Percentiles rank a stretch among this genome's conserved stretches.
Conservation (phyloP, 2,329 filamentous ascomycete species). For the Fusarium sp. region DNA sequence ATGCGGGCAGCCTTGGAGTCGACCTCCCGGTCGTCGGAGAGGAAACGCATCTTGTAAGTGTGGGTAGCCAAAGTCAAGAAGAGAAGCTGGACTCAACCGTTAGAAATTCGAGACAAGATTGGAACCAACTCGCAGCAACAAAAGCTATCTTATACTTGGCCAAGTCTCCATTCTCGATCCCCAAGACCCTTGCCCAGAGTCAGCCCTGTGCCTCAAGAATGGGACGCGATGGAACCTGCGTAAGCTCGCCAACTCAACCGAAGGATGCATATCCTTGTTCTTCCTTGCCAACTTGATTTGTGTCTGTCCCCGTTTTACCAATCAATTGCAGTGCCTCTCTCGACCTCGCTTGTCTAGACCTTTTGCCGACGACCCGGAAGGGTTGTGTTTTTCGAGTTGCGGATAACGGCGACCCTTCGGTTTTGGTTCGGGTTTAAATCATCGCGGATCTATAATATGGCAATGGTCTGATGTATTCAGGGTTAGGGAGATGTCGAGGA, state of each 20-base stretch:
- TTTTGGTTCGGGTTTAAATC: neutral
- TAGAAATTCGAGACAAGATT: neutral
- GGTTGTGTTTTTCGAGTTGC: neutral
- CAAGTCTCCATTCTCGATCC: neutral
- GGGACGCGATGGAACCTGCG: neutral
- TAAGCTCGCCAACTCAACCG: neutral
- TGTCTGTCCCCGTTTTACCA: neutral
- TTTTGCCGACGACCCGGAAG: neutral
- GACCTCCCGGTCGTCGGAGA: constrained; percentile 22
- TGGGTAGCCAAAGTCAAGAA: neutral
- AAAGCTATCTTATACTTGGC: neutral
- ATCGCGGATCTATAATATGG: neutral
- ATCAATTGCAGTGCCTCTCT: neutral
- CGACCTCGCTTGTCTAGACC: neutral
- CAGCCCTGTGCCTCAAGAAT: neutral
- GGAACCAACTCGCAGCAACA: neutral
- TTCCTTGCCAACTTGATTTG: neutral
- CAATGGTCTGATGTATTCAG: neutral
- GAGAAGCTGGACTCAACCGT: neutral
- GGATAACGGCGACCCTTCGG: neutral
- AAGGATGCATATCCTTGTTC: neutral
- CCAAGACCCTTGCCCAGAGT: neutral
- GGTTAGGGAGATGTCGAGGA: neutral
- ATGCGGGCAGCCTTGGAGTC: constrained; percentile 30
- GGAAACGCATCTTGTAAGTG: constrained; percentile 30